A percentile compares a stretch with the other conserved stretches of the same genome.
phyloP scores from a whole-genome alignment of 2,329 filamentous ascomycete genomes.

The Chrysosphaeria jannelii region DNA sequence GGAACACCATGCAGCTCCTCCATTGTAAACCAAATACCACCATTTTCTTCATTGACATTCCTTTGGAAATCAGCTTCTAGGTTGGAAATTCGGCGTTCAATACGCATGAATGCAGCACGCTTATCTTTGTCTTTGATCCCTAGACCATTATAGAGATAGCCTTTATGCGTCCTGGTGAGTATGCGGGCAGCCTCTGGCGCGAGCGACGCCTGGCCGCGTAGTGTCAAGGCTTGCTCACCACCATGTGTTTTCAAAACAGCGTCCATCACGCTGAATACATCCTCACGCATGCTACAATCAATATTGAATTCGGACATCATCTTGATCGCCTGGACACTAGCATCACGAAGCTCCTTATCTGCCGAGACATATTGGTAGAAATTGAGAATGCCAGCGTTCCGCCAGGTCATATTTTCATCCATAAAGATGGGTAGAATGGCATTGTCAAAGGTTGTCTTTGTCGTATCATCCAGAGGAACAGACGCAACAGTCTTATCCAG shows the following conservation, averaged over 20 bases:
- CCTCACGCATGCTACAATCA: constrained; percentile 54
- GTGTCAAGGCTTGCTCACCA: constrained; percentile 13
- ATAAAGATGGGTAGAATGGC: constrained; percentile 35
- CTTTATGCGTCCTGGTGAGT: constrained; percentile 49
- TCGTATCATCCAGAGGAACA: constrained; percentile 17
- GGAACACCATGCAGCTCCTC: constrained; percentile 51
- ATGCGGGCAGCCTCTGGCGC: constrained; percentile 41
- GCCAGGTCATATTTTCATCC: constrained; percentile 34
- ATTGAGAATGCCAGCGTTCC: constrained; percentile 34
- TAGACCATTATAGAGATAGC: constrained; percentile 47
- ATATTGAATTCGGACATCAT: constrained; percentile 50
- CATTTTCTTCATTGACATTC: constrained; percentile 56
- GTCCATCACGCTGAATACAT: constrained; percentile 39
- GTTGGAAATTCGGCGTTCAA: constrained; percentile 50
- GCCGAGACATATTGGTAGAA: constrained; percentile 59
- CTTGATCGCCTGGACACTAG: constrained; percentile 46
- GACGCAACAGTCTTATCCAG: constrained; percentile 37
- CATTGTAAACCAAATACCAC: constrained; percentile 48
- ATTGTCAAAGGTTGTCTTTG: constrained; percentile 21
- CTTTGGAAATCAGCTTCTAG: constrained; percentile 50
- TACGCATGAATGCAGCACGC: constrained; percentile 58
- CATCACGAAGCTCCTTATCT: constrained; percentile 36
- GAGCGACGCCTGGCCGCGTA: constrained; percentile 23
- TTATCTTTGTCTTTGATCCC: constrained; percentile 37
- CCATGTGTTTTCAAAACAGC: constrained; percentile 20